Percentiles rank a stretch among this genome's conserved stretches.
These are phyloP conservation scores for Zygosaccharomyces pseudorouxii DNA, from an alignment of 805 yeast genomes.

Conservation along the genomic window DNA sequence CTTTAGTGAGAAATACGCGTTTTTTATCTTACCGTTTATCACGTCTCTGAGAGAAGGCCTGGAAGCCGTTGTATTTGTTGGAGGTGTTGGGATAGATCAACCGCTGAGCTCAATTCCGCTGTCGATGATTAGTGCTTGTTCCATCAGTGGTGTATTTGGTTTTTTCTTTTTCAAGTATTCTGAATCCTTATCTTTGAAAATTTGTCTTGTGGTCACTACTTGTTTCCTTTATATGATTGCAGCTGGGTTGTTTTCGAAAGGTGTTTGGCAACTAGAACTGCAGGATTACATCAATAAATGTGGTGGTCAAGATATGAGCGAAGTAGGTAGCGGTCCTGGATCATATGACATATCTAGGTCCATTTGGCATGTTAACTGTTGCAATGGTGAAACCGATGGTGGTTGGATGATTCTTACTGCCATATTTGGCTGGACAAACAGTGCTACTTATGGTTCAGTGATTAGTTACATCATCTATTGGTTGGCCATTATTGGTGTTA, in stretches of 20 bases:
- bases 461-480: conserved; percentile 68
- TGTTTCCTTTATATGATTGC: conserved; percentile 80
- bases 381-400: conserved; percentile 90
- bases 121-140: conserved; percentile 55
- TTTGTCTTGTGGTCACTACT: conserved; percentile 68
- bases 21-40: conserved; percentile 74
- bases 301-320: conserved; percentile 79
- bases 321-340: conserved; percentile 90
- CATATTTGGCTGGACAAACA: conserved; percentile 87
- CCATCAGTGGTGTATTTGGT: conserved; percentile 62
- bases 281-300: conserved; percentile 70
- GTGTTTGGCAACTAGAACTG: conserved; percentile 85
- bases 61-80: conserved; percentile 87
- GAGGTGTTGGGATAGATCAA: conserved; percentile 78
- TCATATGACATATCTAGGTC: conserved; percentile 75
- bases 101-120: conserved; percentile 62
- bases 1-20: conserved; percentile 56
- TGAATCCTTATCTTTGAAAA: conserved; percentile 66
- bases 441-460: conserved; percentile 88
- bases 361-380: conserved; percentile 93
- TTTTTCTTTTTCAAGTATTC: conserved; percentile 70
- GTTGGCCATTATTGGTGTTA: conserved; percentile 45
- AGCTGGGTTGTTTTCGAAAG: conserved; percentile 80
- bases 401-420: conserved; percentile 91
- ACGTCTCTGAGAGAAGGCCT: conserved; percentile 86